Evolutionary conservation across 768 basidiomycete species (phyloP).

Genomic region (Mycena rosella): DNA sequence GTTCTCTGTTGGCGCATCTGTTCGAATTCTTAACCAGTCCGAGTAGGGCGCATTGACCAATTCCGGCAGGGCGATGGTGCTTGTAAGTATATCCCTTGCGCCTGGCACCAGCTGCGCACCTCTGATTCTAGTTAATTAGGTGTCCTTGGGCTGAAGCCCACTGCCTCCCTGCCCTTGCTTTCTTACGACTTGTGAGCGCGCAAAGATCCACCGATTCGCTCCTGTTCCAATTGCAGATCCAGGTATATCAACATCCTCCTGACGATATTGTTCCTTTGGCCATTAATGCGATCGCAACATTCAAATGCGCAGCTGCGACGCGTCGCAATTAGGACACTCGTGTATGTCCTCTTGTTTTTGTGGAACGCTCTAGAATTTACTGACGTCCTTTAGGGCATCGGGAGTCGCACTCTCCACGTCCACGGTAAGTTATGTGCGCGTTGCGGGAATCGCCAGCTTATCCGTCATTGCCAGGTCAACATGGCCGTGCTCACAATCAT

Average conservation of each 20-base stretch:
- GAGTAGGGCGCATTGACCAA: constrained; percentile 53
- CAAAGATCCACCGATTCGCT: too few relatives aligned
- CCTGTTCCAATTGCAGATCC: not conserved
- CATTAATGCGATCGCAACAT: constrained; percentile 53
- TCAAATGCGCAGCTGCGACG: constrained; percentile 50
- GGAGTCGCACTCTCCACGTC: constrained; percentile 62
- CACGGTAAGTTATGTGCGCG: constrained; percentile 44
- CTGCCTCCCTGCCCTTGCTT: constrained; percentile 59
- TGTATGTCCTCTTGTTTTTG: constrained; percentile 44
- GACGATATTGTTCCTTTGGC: constrained; percentile 61
- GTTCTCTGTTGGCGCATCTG: constrained; percentile 23
- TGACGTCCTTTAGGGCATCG: constrained; percentile 53
- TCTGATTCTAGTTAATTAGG: constrained; percentile 2
- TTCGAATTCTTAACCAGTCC: not conserved
- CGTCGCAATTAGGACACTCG: constrained; percentile 57
- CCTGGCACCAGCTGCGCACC: not conserved
- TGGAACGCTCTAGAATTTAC: not conserved
- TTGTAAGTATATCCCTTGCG: constrained; percentile 42
- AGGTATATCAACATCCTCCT: constrained; percentile 53
- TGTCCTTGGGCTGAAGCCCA: constrained; percentile 59
- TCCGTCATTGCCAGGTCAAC: constrained; percentile 45
- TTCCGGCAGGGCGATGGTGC: constrained; percentile 49
- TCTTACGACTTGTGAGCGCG: constrained; percentile 59
- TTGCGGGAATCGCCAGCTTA: not conserved
- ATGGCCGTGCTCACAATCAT: constrained; percentile 59